Base-by-base conservation (phyloP, 2,329 filamentous ascomycete genomes). In the Aspergillus oerlinghausenensis region DNA sequence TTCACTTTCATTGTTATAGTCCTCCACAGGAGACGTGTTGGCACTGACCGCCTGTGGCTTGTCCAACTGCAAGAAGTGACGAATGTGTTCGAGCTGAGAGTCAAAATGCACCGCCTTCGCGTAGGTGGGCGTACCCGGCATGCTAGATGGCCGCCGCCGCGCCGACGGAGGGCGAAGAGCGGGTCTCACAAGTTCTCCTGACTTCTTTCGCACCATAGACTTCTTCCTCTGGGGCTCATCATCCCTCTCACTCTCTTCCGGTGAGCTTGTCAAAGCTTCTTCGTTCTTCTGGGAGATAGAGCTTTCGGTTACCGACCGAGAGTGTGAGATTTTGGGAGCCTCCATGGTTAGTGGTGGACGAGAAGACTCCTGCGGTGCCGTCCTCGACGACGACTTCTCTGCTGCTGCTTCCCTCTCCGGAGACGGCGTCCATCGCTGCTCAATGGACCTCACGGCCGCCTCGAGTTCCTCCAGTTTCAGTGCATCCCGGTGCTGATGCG, bases 21-120 rank as follows among this genome's bases (percentile, higher is more conserved):
- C 86, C 58, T 97, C 93, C 6, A 90, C 89, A 0, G 94, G 94
- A 1, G 94, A 97, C 0, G 93, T 93, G 17, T 91, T 88, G 52
- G 92, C 92, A 73, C 93, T 97, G 71, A 99, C 94, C 51, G 94
- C 94, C n/a, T 96, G 86, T 1, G 94, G 94, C 55, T 90, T 86
- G 70, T 99, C 94, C 6, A 97, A 88, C 70, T 97, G 91, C 23
- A 97, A 80, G 73, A 99, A 99, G 72, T 97, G 94, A 32, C 94
- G 86, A 42, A 97, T 93, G 66, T 97, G 93, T 76, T 97, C 94
- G 42, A 97, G 85, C 69, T 96, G 90, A 26, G 93, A 90, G 75
- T 97, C 94, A 71, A 99, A 99, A 75, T 99, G 94, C n/a, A 99
- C 94, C 11, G 90, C 92, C 75, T 99, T 99, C 64, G 88, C 89